Evolutionary conservation across 768 basidiomycete species (phyloP), one percentile per base, ranked within the genome.

Genomic region (Cyclocybe aegerita): DNA sequence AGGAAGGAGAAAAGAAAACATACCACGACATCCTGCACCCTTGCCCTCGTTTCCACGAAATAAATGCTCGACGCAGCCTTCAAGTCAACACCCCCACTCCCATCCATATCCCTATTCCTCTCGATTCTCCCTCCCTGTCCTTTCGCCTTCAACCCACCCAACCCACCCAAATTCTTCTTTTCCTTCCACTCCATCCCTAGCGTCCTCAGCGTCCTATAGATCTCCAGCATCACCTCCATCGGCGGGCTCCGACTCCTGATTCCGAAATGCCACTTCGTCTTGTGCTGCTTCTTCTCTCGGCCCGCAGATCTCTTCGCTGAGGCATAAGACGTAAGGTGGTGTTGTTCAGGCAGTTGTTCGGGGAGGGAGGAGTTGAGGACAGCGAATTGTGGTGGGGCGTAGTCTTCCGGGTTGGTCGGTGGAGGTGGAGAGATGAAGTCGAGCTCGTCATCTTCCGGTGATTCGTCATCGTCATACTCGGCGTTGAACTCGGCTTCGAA

Each of bases 141-240:
- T 39, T 61, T 65, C n/a, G 62, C 65, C 60, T 68, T 67, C 11
- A 80, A 54, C 5, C 81, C 83, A 3, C 88, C 88, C 29, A 91
- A 62, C 4, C 87, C 85, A 1, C 88, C 89, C 1, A 92, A 67
- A 52, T 82, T 83, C 55, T 79, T 80, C 77, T 97, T 97, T 73
- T 89, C 85, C 67, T 91, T 91, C 97, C 97, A 99, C 69, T 99
- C 93, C 92, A 98, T 96, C 11, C 88, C 91, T 14, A 98, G 76
- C 52, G 85, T 75, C 70, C 88, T 88, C 43, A 99, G 72, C 38
- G 95, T 97, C 54, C 90, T 76, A 70, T 99, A 98, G 45, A 99
- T 97, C 78, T 98, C 96, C 17, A 97, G 72, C 95, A 99, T 98
- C 16, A 99, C 96, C 68, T 99, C 97, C 91, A 98, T 96, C 15